Base-by-base conservation (phyloP, 139 green algal genomes). In the Yamagishiella unicocca region DNA sequence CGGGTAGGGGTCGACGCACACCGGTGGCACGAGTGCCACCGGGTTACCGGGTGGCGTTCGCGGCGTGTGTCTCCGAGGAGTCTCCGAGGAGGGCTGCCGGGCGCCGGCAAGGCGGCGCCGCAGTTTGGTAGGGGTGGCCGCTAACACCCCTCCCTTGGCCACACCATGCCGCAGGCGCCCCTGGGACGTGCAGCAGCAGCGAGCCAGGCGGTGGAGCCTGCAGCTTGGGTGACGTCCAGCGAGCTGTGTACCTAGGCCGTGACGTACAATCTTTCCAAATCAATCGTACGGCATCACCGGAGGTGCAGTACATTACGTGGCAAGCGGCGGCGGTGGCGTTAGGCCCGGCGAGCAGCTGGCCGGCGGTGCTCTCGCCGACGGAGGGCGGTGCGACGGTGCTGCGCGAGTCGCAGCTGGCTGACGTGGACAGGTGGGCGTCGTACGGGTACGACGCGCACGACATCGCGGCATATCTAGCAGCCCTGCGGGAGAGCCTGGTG, bases 391-490 rank as follows among this genome's bases (percentile, higher is more conserved):
- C 61, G 3, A 85, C 79, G 2, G 61, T 75, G 42, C 17, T 42
- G 2, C 61, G 79, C 9, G 17, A 1, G 3, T 85, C 79, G 38
- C 79, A 85, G 79, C 40, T 85, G 61, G 1, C 1, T 19, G 58
- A 85, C n/a, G 79, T 85, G n/a, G 42, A 75, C 27, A 29, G 40
- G 4, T 85, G 79, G 79, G 66, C 46, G 40, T 10, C 40, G 61
- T 38, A 31, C 31, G 62, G 78, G 5, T 74, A 84, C 40, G 55
- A 75, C 40, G 19, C 31, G 58, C 2, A 61, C 19, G 78, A 45
- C 58, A 40, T 54, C 2, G 22, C 29, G 12, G 29, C 27, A 27
- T 74, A 46, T 2, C 29, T 75, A 29, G 55, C 3, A 25, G 78
- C 58, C 0, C 58, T 64, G 25, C 2, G 40, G 33, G 40, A 45